phyloP scores from a whole-genome alignment of 257 asterid species.

The Solanum peruvianum region DNA sequence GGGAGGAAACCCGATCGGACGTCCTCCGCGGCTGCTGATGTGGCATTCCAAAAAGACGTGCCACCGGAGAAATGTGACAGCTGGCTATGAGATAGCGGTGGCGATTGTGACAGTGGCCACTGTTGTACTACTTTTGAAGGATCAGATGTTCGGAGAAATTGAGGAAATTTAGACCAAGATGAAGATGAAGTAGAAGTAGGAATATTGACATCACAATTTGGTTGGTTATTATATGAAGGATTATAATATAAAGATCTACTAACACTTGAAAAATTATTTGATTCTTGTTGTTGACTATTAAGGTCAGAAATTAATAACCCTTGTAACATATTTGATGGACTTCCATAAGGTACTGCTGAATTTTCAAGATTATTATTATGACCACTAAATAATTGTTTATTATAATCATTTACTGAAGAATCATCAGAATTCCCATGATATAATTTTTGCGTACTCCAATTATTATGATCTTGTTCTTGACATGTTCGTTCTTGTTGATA shows the following conservation, averaged over 20 bases:
- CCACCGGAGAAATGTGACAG: constrained; percentile 60
- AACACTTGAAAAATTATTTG: constrained; percentile 1
- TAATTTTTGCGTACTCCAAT: constrained; percentile 34
- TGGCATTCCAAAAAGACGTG: constrained; percentile 71
- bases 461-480: constrained; percentile 27
- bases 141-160: constrained; percentile 27
- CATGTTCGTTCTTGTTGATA: constrained; percentile 37
- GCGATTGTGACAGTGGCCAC: neutral
- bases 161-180: constrained; percentile 44
- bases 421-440: constrained; percentile 19
- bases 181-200: constrained; percentile 27
- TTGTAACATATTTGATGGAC: constrained; percentile 13
- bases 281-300: constrained; percentile 14
- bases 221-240: constrained; percentile 5
- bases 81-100: constrained; percentile 21
- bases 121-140: constrained; percentile 37
- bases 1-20: constrained; percentile 53
- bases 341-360: constrained; percentile 32
- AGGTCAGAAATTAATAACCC: constrained; percentile 29
- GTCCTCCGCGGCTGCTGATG: constrained; percentile 21
- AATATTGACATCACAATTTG: constrained; percentile 14
- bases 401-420: constrained; percentile 18
- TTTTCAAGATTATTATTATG: constrained; percentile 15
- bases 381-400: constrained; percentile 16
- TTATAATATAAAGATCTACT: constrained; percentile 23